These are phyloP conservation scores for Quercus robur DNA, from an alignment of 306 rosid species.

Conservation along the genomic window DNA sequence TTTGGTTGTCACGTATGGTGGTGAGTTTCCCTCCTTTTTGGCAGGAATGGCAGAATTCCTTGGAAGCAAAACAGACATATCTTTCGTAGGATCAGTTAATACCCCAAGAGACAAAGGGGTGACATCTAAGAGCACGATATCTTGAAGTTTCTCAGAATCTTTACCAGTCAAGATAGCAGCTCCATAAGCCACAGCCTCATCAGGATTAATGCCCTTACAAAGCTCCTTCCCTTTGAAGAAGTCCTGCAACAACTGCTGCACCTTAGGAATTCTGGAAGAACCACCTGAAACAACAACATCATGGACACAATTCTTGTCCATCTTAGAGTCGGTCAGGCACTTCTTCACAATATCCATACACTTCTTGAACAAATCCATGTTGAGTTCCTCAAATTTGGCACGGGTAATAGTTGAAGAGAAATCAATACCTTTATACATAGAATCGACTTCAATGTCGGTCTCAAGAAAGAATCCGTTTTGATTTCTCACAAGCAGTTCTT, in stretches of 20 bases:
- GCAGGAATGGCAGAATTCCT: no score
- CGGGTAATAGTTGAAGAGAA: no score
- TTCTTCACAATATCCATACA: no score
- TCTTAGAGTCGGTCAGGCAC: no score
- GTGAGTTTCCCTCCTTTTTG: neutral
- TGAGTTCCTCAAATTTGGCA: no score
- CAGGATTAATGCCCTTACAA: constrained; percentile 17
- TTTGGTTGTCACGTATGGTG: constrained; percentile 11
- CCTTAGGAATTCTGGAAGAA: constrained; percentile 22
- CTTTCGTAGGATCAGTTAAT: no score
- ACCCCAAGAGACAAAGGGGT: no score
- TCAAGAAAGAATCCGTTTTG: constrained; percentile 2
- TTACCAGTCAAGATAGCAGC: no score
- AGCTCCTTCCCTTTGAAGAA: constrained; percentile 26
- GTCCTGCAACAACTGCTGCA: constrained; percentile 13
- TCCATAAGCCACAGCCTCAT: constrained; percentile 22
- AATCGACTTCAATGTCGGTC: neutral
- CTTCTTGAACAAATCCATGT: no score
- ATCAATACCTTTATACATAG: neutral
- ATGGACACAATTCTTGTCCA: neutral
- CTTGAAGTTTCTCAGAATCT: no score
- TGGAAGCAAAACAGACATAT: no score
- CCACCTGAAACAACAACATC: constrained; percentile 24
- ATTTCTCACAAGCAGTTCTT: neutral
- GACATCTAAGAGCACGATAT: no score